phyloP scores from a whole-genome alignment of 495 filamentous ascomycete genomes.

The Sabuloglossum arenarium region DNA sequence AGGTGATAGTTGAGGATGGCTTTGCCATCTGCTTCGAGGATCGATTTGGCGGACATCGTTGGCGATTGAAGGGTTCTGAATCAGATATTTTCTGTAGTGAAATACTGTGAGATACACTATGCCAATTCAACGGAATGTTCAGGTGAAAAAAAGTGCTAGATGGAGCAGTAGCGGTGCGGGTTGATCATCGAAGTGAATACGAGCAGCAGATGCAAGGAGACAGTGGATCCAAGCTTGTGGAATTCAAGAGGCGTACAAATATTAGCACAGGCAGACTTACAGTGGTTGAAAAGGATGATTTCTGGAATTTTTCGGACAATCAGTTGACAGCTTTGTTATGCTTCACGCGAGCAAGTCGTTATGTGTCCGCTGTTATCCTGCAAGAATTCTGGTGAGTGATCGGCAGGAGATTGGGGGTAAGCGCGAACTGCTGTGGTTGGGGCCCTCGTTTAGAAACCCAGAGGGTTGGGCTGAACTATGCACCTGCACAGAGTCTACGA shows the following conservation, averaged over 20 bases:
- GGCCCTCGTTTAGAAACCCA: neutral
- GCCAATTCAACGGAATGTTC: neutral
- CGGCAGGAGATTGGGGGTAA: neutral
- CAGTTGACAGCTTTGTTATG: too few species aligned
- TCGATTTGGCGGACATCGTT: slow-evolving; percentile 93
- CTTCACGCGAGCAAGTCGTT: too few species aligned
- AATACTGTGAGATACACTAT: neutral
- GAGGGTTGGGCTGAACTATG: neutral
- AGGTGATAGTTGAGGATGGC: slow-evolving; percentile 99
- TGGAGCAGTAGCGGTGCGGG: neutral
- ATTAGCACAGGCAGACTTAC: neutral
- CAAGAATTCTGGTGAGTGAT: neutral
- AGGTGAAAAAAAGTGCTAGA: neutral
- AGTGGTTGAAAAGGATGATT: too few species aligned
- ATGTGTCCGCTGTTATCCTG: neutral
- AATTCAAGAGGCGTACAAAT: neutral
- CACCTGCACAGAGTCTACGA: too few species aligned
- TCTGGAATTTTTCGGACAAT: neutral
- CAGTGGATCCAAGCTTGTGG: too few species aligned
- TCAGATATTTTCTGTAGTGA: too few species aligned
- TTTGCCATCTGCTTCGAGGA: slow-evolving; percentile 98
- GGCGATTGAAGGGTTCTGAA: slow-evolving; percentile 8
- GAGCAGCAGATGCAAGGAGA: neutral
- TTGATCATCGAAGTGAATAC: neutral
- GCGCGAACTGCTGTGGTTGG: neutral